A percentile compares a stretch with the other conserved stretches of the same genome.
Conservation (phyloP, 768 basidiomycete genomes). For the Boletales sp. region DNA sequence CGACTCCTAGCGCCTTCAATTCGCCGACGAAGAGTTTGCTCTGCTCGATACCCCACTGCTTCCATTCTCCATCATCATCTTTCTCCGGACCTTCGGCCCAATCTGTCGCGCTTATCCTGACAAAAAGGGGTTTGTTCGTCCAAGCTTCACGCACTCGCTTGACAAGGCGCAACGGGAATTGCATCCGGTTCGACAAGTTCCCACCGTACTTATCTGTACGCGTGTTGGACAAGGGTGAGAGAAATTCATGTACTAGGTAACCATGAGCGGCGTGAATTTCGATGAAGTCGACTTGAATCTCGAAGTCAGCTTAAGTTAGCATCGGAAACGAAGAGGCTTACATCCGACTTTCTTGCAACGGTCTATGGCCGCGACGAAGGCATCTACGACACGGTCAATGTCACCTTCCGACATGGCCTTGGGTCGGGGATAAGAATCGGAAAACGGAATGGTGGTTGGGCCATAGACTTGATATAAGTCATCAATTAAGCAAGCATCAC, state of each 20-base stretch:
- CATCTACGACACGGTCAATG: constrained; percentile 54
- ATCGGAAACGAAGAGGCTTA: constrained; percentile 27
- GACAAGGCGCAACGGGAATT: constrained; percentile 59
- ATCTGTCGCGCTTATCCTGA: constrained; percentile 63
- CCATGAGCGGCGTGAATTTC: constrained; percentile 74
- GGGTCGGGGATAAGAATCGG: constrained; percentile 50
- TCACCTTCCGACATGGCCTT: constrained; percentile 54
- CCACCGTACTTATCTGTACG: constrained; percentile 75
- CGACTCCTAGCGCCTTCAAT: constrained; percentile 60
- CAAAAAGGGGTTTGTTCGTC: constrained; percentile 67
- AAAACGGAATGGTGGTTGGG: constrained; percentile 57
- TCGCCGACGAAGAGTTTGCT: constrained; percentile 54
- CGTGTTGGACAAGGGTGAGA: constrained; percentile 71
- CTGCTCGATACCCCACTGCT: constrained; percentile 78
- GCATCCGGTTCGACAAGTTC: constrained; percentile 66
- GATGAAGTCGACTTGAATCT: constrained; percentile 57
- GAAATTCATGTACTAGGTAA: constrained; percentile 57
- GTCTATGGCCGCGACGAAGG: constrained; percentile 52
- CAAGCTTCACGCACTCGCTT: constrained; percentile 51
- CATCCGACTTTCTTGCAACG: constrained; percentile 62
- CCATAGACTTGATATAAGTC: constrained; percentile 46
- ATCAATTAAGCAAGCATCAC: neutral
- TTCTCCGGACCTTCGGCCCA: constrained; percentile 59
- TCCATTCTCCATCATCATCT: constrained; percentile 52
- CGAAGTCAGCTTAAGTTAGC: constrained; percentile 7